A percentile compares a stretch with the other conserved stretches of the same genome.
phyloP scores from a whole-genome alignment of 2,329 filamentous ascomycete species.

The Xylariaceae sp. region DNA sequence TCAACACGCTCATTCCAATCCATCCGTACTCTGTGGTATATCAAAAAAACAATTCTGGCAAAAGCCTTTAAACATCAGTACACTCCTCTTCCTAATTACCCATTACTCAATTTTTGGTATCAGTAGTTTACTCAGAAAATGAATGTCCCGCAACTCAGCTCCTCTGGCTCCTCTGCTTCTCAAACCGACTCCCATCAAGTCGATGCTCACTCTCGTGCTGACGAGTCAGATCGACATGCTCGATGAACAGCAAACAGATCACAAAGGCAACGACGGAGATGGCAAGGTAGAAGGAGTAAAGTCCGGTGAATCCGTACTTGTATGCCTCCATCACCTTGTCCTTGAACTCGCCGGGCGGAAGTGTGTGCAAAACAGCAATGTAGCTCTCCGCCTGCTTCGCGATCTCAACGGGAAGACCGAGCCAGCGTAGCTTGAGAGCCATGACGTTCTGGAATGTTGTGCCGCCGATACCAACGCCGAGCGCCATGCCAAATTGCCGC shows the following conservation, averaged over 20 bases:
- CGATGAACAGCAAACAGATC: constrained; percentile 21
- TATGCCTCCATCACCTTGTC: constrained; percentile 22
- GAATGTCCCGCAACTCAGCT: neutral
- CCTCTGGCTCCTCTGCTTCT: constrained; percentile 5
- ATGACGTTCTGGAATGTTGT: constrained; percentile 40
- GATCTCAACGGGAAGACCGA: constrained; percentile 31
- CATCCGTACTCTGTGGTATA: too few relatives aligned
- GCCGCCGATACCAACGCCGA: constrained; percentile 39
- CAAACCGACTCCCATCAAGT: constrained; percentile 19
- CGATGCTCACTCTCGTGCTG: constrained; percentile 22
- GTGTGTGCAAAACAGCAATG: constrained; percentile 18
- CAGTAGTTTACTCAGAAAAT: neutral
- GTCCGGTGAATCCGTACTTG: constrained; percentile 23
- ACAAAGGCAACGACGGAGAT: constrained; percentile 22
- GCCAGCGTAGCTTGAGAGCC: constrained; percentile 30
- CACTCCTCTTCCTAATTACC: neutral
- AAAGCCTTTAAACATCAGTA: neutral
- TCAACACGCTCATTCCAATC: too few relatives aligned
- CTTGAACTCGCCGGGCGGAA: constrained; percentile 15
- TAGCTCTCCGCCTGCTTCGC: constrained; percentile 27
- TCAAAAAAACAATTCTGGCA: too few relatives aligned
- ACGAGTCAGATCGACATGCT: constrained; percentile 24
- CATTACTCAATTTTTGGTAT: neutral
- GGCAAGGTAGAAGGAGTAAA: constrained; percentile 21
- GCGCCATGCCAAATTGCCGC: constrained; percentile 38